Evolutionary conservation across 805 yeast genomes (phyloP), one percentile per base, ranked within the genome.

Genomic region (Saturnispora silvae): DNA sequence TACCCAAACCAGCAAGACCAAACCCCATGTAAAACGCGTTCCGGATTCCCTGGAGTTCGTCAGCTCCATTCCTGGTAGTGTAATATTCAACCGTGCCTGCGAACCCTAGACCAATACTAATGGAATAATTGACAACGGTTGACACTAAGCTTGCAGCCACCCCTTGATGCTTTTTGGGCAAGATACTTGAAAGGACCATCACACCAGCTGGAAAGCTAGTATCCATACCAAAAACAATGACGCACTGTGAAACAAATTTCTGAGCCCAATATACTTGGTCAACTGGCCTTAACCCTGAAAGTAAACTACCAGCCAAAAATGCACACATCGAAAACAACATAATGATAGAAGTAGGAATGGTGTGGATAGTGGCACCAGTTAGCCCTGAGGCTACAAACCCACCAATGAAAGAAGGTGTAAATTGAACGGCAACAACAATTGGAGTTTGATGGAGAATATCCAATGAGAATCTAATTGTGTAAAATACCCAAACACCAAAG

Each of bases 141-240:
- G 77, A 67, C 4, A 79, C 77, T 34, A 81, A 59, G 0, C 85
- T 77, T 0, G 85, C 86, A 1, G 86, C 87, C 68, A 78, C 72
- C 7, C 89, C 92, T 56, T 81, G 92, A 46, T 76, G 73, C 40
- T 68, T 62, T 33, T 63, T 54, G 0, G 87, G 86, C 26, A 81
- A 59, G 33, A 60, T 60, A 42, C 75, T 75, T 6, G 79, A 69
- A 29, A 81, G 53, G 11, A 77, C 66, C 34, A 81, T 64, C 0
- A 85, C 72, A 0, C 81, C 76, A 1, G 87, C 77, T 0, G 92
- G 89, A 54, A 80, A 81, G 20, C 82, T 74, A 53, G 77, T 60
- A 52, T 81, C 89, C 86, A 81, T 79, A 3, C 85, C 94, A 64
- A 76, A 77, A 11, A 77, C 68, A 4, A 73, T 57, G 5, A 81